Base-by-base conservation (phyloP, 1,284 basidiomycete species). In the Pterulicium gracile region DNA sequence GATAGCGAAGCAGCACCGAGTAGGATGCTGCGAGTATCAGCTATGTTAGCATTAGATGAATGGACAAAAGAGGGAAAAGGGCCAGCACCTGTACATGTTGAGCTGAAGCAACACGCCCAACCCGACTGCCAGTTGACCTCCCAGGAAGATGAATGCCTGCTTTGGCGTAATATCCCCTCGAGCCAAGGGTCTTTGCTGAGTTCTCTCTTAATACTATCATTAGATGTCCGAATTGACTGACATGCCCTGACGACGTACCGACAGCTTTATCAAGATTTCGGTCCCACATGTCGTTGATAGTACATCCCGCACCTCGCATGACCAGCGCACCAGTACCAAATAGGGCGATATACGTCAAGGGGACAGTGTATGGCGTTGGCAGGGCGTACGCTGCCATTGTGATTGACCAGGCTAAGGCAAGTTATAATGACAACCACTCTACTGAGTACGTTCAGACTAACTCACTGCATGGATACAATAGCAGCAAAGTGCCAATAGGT, bases 231-330 rank as follows among this genome's bases (percentile, higher is more conserved):
- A 14, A 42, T 40, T 19, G 36, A n/a, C 14, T 17, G 19, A 36
- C n/a, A n/a, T n/a, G n/a, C n/a, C n/a, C n/a, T n/a, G n/a, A n/a
- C n/a, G 43, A 62, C 89, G 59, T 59, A 93, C 92, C 90, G 44
- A 98, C 96, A 47, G 84, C 80, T 57, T 80, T 82, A 68, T 99
- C 96, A 49, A 97, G 76, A 55, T 89, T 79, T 52, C 75, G 73
- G 61, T 99, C 96, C 94, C 96, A 98, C 81, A 99, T 86, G 61
- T 99, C 96, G 61, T 98, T 98, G 58, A 98, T 96, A 0, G 92
- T 98, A 61, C 96, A 99, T 3, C 96, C 96, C 3, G 96, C 96
- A 4, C 96, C 93, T 15, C 96, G 82, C 96, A 98, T 98, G 47
- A 98, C 75, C 39, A 97, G 58, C 0, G 96, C 92, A 0, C 96